These are phyloP conservation scores for Adansonia rubrostipa DNA, from an alignment of 441 rosid species.

Conservation along the genomic window DNA sequence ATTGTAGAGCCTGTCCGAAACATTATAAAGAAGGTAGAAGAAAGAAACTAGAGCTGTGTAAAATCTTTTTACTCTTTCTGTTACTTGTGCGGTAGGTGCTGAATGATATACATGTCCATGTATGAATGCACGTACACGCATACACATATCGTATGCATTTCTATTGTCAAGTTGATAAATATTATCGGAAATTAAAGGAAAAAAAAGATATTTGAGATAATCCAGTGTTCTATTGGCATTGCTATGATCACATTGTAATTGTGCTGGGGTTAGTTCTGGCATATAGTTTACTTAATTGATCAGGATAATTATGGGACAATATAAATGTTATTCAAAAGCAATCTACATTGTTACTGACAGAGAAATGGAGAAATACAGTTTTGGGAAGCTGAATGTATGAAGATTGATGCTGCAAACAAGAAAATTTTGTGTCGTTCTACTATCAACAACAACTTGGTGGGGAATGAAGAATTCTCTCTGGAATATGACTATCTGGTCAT, in stretches of 20 bases:
- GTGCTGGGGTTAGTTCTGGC: not conserved
- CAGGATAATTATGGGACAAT: not conserved
- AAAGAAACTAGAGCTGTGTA: not conserved
- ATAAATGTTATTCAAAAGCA: not conserved
- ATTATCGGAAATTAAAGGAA: not conserved
- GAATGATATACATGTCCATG: not conserved
- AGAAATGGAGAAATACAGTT: slow-evolving; percentile 73
- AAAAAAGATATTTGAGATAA: not conserved
- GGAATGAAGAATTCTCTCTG: slow-evolving; percentile 59
- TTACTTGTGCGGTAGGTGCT: not conserved
- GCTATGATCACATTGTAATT: not conserved
- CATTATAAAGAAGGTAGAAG: slow-evolving; percentile 73
- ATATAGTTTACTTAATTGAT: slow-evolving; percentile 5
- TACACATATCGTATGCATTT: not conserved
- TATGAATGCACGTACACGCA: not conserved
- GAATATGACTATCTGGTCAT: slow-evolving; percentile 84
- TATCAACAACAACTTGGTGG: slow-evolving; percentile 53
- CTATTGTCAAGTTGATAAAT: not conserved
- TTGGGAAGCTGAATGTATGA: slow-evolving; percentile 83
- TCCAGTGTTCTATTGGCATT: not conserved
- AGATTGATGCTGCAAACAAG: slow-evolving; percentile 72
- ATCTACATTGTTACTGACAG: slow-evolving; percentile 38
- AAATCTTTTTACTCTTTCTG: not conserved
- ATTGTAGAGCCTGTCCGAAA: slow-evolving; percentile 87
- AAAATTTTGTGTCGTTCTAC: slow-evolving; percentile 59